Conservation (phyloP, 2,329 filamentous ascomycete genomes). For the Drechslera avenae region DNA sequence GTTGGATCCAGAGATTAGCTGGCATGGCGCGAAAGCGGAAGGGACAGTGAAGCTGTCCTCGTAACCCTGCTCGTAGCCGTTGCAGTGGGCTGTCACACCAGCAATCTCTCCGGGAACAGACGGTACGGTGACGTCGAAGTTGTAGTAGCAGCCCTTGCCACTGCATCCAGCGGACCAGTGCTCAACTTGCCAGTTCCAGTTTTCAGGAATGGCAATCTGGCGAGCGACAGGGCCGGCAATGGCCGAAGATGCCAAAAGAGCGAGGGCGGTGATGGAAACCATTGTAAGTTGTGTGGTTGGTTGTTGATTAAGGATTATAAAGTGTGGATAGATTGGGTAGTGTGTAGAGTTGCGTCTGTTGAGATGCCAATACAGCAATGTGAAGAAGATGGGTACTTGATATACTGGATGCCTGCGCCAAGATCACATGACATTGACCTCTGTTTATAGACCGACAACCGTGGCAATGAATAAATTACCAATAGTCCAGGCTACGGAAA, state of each 20-base stretch:
- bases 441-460: too few relatives aligned
- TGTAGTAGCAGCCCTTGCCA: constrained; percentile 27
- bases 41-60: constrained; percentile 13
- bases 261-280: constrained; percentile 19
- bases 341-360: too few relatives aligned
- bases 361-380: too few relatives aligned
- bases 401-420: too few relatives aligned
- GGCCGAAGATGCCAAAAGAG: constrained; percentile 11
- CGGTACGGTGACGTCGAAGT: constrained; percentile 31
- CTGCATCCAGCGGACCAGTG: constrained; percentile 25
- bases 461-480: too few relatives aligned
- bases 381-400: too few relatives aligned
- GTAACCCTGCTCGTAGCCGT: constrained; percentile 22
- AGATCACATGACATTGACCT: too few relatives aligned
- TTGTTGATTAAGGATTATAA: too few relatives aligned
- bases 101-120: constrained; percentile 11
- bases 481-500: too few relatives aligned
- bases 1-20: constrained; percentile 22
- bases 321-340: too few relatives aligned
- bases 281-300: constrained; percentile 1
- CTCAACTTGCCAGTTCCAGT: constrained; percentile 28
- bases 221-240: constrained; percentile 13
- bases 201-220: constrained; percentile 16
- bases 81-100: constrained; percentile 23
- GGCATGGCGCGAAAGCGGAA: constrained; percentile 11